Conservation (phyloP, 176 grass and related monocot species). For the Eleusine coracana region DNA sequence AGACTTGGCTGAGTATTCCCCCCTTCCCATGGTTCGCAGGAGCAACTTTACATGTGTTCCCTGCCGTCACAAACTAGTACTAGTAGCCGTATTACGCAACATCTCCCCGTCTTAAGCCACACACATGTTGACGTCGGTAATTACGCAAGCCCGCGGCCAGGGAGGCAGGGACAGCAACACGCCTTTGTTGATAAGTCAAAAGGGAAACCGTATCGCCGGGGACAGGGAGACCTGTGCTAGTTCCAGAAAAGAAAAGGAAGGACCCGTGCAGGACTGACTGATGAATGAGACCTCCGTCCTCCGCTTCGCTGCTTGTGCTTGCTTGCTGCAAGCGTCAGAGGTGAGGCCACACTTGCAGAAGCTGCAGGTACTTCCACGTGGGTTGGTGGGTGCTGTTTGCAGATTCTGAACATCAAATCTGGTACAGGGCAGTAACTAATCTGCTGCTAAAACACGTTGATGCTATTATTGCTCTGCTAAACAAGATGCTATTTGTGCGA, state of each 20-base stretch:
- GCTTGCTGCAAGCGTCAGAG: not conserved
- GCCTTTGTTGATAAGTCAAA: not conserved
- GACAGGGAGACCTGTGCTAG: not conserved
- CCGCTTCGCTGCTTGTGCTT: not conserved
- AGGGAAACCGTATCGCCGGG: not conserved
- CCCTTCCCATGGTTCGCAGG: too few relatives aligned
- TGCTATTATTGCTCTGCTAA: not conserved
- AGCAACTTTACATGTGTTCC: not conserved
- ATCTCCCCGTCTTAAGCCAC: too few relatives aligned
- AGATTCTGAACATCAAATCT: not conserved
- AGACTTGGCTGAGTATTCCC: too few relatives aligned
- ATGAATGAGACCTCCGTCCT: not conserved
- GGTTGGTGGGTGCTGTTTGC: not conserved
- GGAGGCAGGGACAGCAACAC: too few relatives aligned
- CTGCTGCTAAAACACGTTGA: not conserved
- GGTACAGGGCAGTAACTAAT: not conserved
- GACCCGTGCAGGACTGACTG: not conserved
- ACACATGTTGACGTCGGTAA: not conserved
- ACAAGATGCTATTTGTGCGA: not conserved
- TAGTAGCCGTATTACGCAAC: too few relatives aligned
- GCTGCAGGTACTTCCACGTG: not conserved
- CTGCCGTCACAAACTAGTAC: too few relatives aligned
- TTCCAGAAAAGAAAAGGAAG: not conserved
- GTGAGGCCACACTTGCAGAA: not conserved
- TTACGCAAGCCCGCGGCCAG: not conserved